Conservation (phyloP, 768 basidiomycete genomes). For the Boletus vinaceobasis region DNA sequence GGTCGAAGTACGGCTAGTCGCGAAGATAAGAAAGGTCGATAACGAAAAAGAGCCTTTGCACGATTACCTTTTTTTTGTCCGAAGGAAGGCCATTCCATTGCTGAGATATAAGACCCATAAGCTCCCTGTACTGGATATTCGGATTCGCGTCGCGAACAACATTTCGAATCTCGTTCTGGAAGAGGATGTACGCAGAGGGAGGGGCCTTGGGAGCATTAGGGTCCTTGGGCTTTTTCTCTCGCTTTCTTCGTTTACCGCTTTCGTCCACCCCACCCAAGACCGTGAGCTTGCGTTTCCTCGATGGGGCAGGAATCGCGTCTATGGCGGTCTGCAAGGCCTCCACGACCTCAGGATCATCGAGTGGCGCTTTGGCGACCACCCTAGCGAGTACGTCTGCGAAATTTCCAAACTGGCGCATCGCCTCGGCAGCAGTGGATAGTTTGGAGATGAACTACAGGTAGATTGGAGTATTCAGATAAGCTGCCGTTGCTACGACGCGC, state of each 20-base stretch:
- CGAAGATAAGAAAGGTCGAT: neutral
- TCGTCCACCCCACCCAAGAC: constrained; percentile 34
- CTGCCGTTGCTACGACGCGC: constrained; percentile 6
- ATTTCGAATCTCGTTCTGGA: constrained; percentile 87
- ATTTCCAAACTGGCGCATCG: constrained; percentile 60
- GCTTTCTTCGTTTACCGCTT: constrained; percentile 33
- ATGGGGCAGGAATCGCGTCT: constrained; percentile 30
- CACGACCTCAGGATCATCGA: constrained; percentile 30
- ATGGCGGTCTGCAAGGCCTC: constrained; percentile 28
- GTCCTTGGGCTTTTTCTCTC: constrained; percentile 69
- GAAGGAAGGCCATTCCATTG: constrained; percentile 69
- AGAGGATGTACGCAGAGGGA: constrained; percentile 88
- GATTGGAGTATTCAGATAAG: constrained; percentile 23
- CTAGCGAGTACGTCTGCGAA: constrained; percentile 59
- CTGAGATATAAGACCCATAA: constrained; percentile 67
- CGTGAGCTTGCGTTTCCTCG: constrained; percentile 52
- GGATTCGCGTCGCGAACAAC: constrained; percentile 66
- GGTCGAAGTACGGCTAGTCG: constrained; percentile 30
- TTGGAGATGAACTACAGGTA: constrained; percentile 50
- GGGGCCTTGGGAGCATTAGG: constrained; percentile 95
- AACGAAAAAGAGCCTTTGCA: neutral
- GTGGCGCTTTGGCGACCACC: constrained; percentile 39
- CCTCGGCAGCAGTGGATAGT: constrained; percentile 54
- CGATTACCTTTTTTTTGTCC: constrained; percentile 71
- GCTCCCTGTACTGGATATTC: constrained; percentile 62